phyloP scores from a whole-genome alignment of 768 basidiomycete species.

The Suillus subaureus region DNA sequence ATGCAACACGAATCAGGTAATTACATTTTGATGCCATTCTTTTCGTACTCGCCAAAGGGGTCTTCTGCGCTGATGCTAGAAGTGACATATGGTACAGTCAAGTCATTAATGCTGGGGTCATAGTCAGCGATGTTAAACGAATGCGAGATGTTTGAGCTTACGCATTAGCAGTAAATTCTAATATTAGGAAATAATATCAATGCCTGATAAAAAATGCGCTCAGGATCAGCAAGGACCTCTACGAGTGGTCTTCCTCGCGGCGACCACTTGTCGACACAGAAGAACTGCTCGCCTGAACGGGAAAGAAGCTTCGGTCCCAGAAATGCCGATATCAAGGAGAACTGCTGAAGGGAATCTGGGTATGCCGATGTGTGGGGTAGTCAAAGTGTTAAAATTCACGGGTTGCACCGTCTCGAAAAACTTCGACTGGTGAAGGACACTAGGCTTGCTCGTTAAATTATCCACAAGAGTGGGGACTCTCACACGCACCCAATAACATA shows the following conservation, averaged over 20 bases:
- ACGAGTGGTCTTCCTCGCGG: constrained; percentile 65
- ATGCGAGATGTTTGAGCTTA: constrained; percentile 36
- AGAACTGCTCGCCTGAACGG: constrained; percentile 82
- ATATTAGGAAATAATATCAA: constrained; percentile 67
- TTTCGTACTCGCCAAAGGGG: constrained; percentile 57
- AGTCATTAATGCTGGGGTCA: constrained; percentile 60
- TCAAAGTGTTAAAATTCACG: constrained; percentile 81
- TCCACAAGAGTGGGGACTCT: constrained; percentile 1
- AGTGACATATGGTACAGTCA: constrained; percentile 82
- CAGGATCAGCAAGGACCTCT: constrained; percentile 83
- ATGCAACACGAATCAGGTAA: constrained; percentile 22
- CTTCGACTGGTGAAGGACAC: constrained; percentile 62
- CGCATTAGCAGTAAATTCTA: constrained; percentile 82
- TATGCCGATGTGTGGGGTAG: constrained; percentile 83
- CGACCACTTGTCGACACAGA: constrained; percentile 72
- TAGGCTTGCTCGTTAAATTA: constrained; percentile 25
- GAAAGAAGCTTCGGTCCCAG: constrained; percentile 74
- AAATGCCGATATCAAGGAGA: constrained; percentile 52
- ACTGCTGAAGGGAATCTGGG: constrained; percentile 60
- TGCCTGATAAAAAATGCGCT: constrained; percentile 74
- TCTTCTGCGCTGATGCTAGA: constrained; percentile 72
- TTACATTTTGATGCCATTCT: constrained; percentile 65
- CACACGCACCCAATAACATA: constrained; percentile 67
- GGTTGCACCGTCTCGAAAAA: constrained; percentile 76
- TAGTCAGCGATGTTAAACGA: constrained; percentile 1